phyloP scores from a whole-genome alignment of 2,329 filamentous ascomycete species.

The Xylogone sp. region DNA sequence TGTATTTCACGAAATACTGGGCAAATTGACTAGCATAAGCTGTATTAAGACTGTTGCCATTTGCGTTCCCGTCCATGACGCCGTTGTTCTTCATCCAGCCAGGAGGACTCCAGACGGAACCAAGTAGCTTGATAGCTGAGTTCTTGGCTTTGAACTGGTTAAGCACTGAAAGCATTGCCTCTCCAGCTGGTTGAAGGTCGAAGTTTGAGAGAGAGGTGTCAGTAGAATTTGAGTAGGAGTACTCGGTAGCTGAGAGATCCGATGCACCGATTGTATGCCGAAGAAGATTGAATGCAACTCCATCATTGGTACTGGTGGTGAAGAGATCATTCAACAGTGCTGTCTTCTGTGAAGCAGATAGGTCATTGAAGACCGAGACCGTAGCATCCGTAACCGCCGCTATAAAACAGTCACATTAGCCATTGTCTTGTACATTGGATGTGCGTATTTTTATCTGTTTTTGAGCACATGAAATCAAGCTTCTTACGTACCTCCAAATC shows the following conservation, averaged over 20 bases:
- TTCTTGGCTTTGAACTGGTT: constrained; percentile 32
- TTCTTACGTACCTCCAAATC: constrained; percentile 30
- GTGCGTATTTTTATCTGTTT: no score
- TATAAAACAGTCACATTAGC: neutral
- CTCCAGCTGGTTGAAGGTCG: constrained; percentile 34
- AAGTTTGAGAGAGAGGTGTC: constrained; percentile 30
- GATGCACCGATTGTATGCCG: constrained; percentile 39
- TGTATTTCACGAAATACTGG: constrained; percentile 38
- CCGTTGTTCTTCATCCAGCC: constrained; percentile 37
- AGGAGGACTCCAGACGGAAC: constrained; percentile 36
- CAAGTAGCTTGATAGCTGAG: constrained; percentile 32
- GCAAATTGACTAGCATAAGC: constrained; percentile 32
- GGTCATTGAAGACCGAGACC: constrained; percentile 33
- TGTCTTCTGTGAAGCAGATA: constrained; percentile 17
- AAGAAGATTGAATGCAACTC: constrained; percentile 36
- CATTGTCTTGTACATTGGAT: neutral
- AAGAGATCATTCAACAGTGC: constrained; percentile 29
- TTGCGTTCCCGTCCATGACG: constrained; percentile 29
- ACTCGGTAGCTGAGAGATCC: constrained; percentile 35
- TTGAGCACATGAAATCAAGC: no score
- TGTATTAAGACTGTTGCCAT: constrained; percentile 35
- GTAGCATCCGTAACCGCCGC: constrained; percentile 39
- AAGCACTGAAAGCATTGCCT: constrained; percentile 35
- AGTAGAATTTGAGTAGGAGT: constrained; percentile 35
- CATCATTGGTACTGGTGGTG: constrained; percentile 29